phyloP scores from a whole-genome alignment of 495 filamentous ascomycete genomes.

The Talaromyces stipitatus region DNA sequence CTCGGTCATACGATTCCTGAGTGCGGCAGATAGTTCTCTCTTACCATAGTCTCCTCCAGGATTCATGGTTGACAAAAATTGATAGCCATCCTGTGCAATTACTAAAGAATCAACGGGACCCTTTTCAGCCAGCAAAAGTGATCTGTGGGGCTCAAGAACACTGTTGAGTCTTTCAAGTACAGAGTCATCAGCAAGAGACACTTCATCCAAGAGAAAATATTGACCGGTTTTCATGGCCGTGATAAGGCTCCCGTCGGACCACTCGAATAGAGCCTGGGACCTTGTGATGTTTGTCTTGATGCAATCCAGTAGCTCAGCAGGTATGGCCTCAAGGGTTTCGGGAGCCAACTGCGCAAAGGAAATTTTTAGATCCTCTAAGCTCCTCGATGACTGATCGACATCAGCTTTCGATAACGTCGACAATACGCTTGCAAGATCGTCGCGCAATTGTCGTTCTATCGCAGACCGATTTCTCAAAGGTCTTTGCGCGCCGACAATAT shows the following conservation, averaged over 20 bases:
- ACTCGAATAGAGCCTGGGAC: conserved; percentile 84
- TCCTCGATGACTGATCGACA: conserved; percentile 18
- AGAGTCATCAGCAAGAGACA: conserved; percentile 95
- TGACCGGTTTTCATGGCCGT: conserved; percentile 85
- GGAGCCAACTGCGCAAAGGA: conserved; percentile 34
- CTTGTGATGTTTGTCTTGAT: conserved; percentile 56
- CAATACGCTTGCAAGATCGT: conserved; percentile 50
- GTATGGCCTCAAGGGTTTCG: conserved; percentile 34
- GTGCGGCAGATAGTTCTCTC: conserved; percentile 86
- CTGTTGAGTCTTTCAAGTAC: conserved; percentile 95
- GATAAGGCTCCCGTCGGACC: conserved; percentile 92
- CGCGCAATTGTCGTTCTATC: conserved; percentile 55
- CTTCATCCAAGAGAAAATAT: conserved; percentile 94
- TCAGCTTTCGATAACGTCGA: conserved; percentile 17
- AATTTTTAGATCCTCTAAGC: conserved; percentile 38
- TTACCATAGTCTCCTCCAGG: conserved; percentile 98
- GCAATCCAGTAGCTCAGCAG: conserved; percentile 35
- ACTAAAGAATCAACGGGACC: conserved; percentile 74
- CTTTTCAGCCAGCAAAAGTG: conserved; percentile 88
- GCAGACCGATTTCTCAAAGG: conserved; percentile 77
- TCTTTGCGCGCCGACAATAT: conserved; percentile 91
- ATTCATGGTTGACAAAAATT: conserved; percentile 98
- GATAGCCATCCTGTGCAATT: conserved; percentile 72
- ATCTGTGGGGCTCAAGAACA: conserved; percentile 84
- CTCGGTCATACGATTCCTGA: conserved; percentile 96